Evolutionary conservation across 352 stramenopile genomes (phyloP), one percentile per base, ranked within the genome.

Genomic region (Phytophthora sansomeana): DNA sequence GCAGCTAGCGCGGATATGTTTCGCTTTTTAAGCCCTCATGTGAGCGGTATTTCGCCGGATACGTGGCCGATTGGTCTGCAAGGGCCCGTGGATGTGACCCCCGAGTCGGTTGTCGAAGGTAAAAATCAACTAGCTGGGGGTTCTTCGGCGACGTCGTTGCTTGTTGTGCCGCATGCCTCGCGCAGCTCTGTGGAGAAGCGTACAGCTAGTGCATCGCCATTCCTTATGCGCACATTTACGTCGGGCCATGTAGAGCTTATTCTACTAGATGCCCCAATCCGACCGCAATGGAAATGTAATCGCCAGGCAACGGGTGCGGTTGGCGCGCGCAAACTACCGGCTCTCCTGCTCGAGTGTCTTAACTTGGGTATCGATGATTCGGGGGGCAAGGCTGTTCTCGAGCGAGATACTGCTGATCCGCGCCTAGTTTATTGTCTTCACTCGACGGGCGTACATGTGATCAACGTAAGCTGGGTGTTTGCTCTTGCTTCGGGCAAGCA

Each of bases 61-160:
- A 89, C 84, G 17, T 95, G 86, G 84, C 84, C 86, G 10, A 43
- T 93, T n/a, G 72, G 75, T n/a, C 50, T 92, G 7, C 86, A 95
- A 56, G 86, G 86, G 17, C 74, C 84, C 3, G 72, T 95, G 28
- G 76, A 85, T 30, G 65, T 87, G 32, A 77, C 73, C 2, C 82
- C 82, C 26, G 74, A 81, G 60, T 93, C 82, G 1, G 65, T 86
- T 16, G 63, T 90, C 17, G 80, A 84, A 48, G 79, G 77, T 30
- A 89, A 88, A 56, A 76, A 84, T 46, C 71, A 79, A 28, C 35
- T 78, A 1, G 42, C 68, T n/a, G 3, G 78, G 75, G 79, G 82
- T 1, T 78, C 72, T 35, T 69, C 67, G 1, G 87, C 82, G 19
- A 79, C 72, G 6, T 88, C 83, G 10, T 38, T 95, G 17, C 57